These are phyloP conservation scores for Erodium moschatum DNA, from an alignment of 441 rosid genomes.

Conservation along the genomic window DNA sequence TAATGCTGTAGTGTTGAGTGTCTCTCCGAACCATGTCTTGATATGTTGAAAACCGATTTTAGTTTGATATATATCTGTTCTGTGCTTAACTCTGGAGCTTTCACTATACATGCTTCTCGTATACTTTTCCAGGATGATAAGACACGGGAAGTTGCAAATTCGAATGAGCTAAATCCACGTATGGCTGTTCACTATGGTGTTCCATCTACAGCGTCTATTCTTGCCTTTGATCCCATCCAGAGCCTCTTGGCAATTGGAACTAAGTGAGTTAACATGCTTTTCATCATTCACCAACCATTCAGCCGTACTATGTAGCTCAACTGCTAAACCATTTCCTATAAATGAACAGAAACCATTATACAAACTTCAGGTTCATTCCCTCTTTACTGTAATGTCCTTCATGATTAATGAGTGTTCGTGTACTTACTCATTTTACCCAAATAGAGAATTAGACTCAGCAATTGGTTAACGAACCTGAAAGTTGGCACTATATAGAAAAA, in stretches of 20 bases:
- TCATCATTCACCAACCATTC: background rate
- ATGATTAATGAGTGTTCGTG: background rate
- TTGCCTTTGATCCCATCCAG: slow-evolving; percentile 54
- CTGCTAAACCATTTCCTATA: background rate
- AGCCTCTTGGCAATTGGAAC: slow-evolving; percentile 60
- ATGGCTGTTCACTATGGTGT: slow-evolving; percentile 47
- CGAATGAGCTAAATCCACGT: slow-evolving; percentile 38
- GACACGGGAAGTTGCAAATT: slow-evolving; percentile 27
- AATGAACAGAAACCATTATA: background rate
- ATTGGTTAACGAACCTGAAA: background rate
- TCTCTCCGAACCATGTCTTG: background rate
- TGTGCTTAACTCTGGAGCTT: background rate
- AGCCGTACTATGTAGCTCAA: background rate
- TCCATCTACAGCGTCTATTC: slow-evolving; percentile 54
- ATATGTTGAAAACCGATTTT: background rate
- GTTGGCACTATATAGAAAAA: background rate
- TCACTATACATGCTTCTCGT: slow-evolving; percentile 10
- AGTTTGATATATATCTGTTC: background rate
- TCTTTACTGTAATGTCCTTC: background rate
- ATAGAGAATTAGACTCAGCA: too few species aligned
- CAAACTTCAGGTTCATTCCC: background rate
- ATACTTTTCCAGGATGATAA: slow-evolving; percentile 17
- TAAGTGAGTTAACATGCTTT: slow-evolving; percentile 35
- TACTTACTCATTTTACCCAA: background rate
- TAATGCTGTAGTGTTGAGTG: background rate